Conservation (phyloP, 768 basidiomycete genomes). For the Pleurotus tuber-regium region DNA sequence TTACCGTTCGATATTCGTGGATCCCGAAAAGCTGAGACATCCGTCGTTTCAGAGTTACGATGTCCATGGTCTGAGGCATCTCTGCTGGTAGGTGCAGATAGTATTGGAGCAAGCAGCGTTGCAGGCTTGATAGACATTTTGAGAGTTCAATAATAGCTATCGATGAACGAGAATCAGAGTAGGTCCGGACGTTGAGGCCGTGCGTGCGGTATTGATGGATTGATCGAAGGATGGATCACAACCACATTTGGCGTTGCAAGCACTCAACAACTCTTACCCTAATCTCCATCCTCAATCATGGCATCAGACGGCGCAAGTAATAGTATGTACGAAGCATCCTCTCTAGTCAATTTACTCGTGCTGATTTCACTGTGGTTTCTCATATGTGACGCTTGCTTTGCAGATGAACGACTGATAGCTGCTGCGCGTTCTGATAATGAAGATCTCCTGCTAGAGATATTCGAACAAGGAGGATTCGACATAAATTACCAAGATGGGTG, state of each 20-base stretch:
- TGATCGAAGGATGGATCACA: not conserved
- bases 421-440: slow-evolving; percentile 76
- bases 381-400: slow-evolving; percentile 2
- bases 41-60: not conserved
- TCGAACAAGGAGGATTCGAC: slow-evolving; percentile 55
- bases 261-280: slow-evolving; percentile 14
- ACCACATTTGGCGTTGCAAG: slow-evolving; percentile 9
- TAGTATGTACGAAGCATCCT: slow-evolving; percentile 21
- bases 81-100: not conserved
- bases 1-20: not conserved
- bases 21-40: slow-evolving; percentile 7
- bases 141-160: not conserved
- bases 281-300: slow-evolving; percentile 14
- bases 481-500: slow-evolving; percentile 82
- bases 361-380: not conserved
- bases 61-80: not conserved
- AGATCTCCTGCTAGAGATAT: slow-evolving; percentile 59
- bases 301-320: slow-evolving; percentile 25
- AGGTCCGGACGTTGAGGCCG: not conserved
- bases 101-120: not conserved
- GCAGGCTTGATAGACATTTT: slow-evolving; percentile 2
- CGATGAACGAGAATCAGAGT: too few relatives aligned
- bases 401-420: slow-evolving; percentile 71
- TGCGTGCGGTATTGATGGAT: not conserved
- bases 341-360: not conserved